A percentile compares a stretch with the other conserved stretches of the same genome.
phyloP scores from a whole-genome alignment of 73 alveolate species.

The Paramecium caudatum region DNA sequence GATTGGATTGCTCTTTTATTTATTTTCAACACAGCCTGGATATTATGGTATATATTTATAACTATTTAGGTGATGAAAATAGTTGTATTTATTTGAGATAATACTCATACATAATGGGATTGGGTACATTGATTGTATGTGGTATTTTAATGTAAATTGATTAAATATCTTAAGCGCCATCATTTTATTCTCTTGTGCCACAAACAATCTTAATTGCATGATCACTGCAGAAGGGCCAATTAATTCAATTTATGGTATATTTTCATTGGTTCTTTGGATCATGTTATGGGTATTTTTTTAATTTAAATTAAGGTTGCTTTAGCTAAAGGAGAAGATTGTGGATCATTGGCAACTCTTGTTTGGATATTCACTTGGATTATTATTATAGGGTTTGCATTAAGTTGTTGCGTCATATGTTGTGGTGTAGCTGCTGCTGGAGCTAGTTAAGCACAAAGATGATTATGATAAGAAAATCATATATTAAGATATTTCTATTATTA shows the following conservation, averaged over 20 bases:
- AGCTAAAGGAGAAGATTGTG: not conserved
- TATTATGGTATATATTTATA: not conserved
- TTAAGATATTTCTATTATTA: too few species aligned
- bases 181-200: not conserved
- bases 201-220: not conserved
- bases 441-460: too few species aligned
- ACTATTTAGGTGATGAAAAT: constrained; percentile 11
- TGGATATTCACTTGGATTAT: not conserved
- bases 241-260: not conserved
- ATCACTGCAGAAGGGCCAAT: not conserved
- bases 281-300: not conserved
- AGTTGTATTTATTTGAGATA: constrained; percentile 13
- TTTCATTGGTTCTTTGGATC: not conserved
- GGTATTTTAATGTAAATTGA: too few species aligned
- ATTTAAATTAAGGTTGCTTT: not conserved
- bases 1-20: not conserved
- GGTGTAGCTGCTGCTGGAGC: too few species aligned
- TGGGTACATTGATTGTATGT: not conserved
- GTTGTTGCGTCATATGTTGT: not conserved
- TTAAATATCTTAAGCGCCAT: too few species aligned
- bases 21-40: constrained; percentile 1
- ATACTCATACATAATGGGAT: not conserved
- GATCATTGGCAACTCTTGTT: not conserved
- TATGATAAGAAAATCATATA: too few species aligned
- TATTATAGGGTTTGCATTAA: not conserved